A percentile compares a stretch with the other conserved stretches of the same genome.
Evolutionary conservation across 257 asterid species (phyloP).

Genomic region (Eustoma russellianum): DNA sequence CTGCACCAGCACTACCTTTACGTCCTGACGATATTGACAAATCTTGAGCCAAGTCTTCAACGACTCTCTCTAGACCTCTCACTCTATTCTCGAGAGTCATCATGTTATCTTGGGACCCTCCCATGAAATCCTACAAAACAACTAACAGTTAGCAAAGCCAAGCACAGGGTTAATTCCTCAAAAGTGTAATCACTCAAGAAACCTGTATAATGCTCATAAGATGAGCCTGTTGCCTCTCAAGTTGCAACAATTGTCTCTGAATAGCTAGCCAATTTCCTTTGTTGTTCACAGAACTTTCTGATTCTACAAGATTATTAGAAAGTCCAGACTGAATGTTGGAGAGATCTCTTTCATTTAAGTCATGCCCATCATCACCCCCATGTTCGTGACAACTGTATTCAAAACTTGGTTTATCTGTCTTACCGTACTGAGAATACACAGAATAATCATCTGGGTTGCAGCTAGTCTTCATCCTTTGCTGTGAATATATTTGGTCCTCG

Average conservation of each 20-base stretch:
- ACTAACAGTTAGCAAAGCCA: constrained; percentile 17
- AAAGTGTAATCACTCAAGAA: constrained; percentile 8
- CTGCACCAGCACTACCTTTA: constrained; percentile 45
- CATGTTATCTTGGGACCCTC: constrained; percentile 97
- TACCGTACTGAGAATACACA: constrained; percentile 18
- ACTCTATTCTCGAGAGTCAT: constrained; percentile 89
- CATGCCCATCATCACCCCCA: constrained; percentile 31
- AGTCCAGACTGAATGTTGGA: constrained; percentile 32
- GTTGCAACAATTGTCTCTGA: constrained; percentile 75
- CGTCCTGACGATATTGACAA: constrained; percentile 76
- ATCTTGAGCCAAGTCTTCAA: constrained; percentile 94
- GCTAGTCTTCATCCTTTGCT: constrained; percentile 32
- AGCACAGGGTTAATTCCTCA: constrained; percentile 7
- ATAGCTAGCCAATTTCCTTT: constrained; percentile 87
- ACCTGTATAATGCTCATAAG: constrained; percentile 98
- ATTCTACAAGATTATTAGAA: constrained; percentile 46
- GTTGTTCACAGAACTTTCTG: constrained; percentile 56
- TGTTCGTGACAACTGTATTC: constrained; percentile 23
- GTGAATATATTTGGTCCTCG: constrained; percentile 31
- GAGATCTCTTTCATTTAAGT: constrained; percentile 50
- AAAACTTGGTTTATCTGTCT: constrained; percentile 35
- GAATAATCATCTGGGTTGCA: constrained; percentile 35
- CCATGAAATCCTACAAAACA: constrained; percentile 79
- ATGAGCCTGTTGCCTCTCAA: constrained; percentile 89
- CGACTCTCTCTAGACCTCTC: constrained; percentile 92